Evolutionary conservation across 2,329 filamentous ascomycete species (phyloP).

Genomic region (Dactylellina cionopaga): DNA sequence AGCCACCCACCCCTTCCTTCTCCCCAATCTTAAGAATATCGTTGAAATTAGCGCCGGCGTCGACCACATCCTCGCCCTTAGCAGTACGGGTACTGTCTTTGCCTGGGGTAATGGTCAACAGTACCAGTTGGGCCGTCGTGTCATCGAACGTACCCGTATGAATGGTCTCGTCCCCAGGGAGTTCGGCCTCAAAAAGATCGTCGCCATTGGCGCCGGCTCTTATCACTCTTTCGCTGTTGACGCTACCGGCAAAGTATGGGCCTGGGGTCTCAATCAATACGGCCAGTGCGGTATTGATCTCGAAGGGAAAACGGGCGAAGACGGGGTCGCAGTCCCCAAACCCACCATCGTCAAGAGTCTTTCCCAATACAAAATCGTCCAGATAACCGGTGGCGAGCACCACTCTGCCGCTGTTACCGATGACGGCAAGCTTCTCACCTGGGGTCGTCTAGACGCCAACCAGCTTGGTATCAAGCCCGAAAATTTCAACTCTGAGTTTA

Average conservation of each 20-base stretch:
- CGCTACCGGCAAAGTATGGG: slow-evolving; percentile 75
- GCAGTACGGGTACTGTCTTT: slow-evolving; percentile 69
- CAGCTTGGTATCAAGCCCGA: slow-evolving; percentile 69
- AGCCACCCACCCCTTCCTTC: slow-evolving; percentile 66
- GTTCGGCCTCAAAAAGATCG: slow-evolving; percentile 69
- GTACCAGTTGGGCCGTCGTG: slow-evolving; percentile 73
- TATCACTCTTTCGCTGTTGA: slow-evolving; percentile 84
- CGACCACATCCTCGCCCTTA: slow-evolving; percentile 70
- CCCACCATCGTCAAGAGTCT: slow-evolving; percentile 75
- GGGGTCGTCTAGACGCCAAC: slow-evolving; percentile 69
- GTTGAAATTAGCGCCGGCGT: slow-evolving; percentile 69
- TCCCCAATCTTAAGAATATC: slow-evolving; percentile 72
- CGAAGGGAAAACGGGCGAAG: slow-evolving; percentile 68
- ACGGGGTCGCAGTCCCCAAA: slow-evolving; percentile 76
- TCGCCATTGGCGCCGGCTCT: slow-evolving; percentile 74
- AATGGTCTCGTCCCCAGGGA: slow-evolving; percentile 68
- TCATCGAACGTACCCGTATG: slow-evolving; percentile 69
- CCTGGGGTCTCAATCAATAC: slow-evolving; percentile 89
- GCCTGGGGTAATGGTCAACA: slow-evolving; percentile 75
- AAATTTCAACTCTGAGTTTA: slow-evolving; percentile 68
- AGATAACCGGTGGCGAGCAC: slow-evolving; percentile 77
- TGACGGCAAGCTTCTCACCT: slow-evolving; percentile 69
- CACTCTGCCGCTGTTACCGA: slow-evolving; percentile 75
- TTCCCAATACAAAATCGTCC: slow-evolving; percentile 70
- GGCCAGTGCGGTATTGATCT: slow-evolving; percentile 77